Evolutionary conservation across 352 stramenopile species (phyloP).

Genomic region (Globisporangium nunn): DNA sequence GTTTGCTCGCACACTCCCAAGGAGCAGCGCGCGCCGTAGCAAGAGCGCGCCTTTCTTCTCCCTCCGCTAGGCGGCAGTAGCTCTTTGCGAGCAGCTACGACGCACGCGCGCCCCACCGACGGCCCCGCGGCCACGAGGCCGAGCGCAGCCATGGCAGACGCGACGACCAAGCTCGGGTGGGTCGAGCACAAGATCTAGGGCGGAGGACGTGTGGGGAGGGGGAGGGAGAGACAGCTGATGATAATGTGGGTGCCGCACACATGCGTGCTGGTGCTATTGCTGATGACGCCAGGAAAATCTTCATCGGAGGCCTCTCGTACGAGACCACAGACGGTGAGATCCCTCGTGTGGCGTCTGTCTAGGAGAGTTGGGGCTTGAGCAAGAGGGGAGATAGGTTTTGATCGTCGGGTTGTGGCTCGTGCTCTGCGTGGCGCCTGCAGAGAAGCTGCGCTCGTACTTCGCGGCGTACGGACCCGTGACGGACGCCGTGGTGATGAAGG

Average conservation of each 20-base stretch:
- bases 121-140: background rate
- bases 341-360: background rate
- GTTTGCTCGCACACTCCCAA: background rate
- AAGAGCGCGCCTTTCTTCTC: background rate
- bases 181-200: background rate
- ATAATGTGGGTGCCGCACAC: too few relatives aligned
- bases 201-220: background rate
- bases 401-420: conserved; percentile 7
- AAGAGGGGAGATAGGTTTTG: background rate
- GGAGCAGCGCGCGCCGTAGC: background rate
- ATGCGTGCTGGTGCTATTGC: conserved; percentile 1
- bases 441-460: conserved; percentile 89
- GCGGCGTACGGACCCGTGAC: conserved; percentile 84
- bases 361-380: background rate
- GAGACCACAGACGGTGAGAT: conserved; percentile 82
- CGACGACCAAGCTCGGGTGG: conserved; percentile 3
- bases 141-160: conserved; percentile 27
- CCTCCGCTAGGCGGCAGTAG: background rate
- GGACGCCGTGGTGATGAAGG: conserved; percentile 92
- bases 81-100: conserved; percentile 4
- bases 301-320: conserved; percentile 87
- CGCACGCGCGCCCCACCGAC: background rate
- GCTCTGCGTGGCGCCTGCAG: conserved; percentile 24
- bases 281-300: conserved; percentile 74
- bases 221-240: background rate